Evolutionary conservation across 78 protist species (phyloP).

Genomic region (Creolimax fragrantissima): DNA sequence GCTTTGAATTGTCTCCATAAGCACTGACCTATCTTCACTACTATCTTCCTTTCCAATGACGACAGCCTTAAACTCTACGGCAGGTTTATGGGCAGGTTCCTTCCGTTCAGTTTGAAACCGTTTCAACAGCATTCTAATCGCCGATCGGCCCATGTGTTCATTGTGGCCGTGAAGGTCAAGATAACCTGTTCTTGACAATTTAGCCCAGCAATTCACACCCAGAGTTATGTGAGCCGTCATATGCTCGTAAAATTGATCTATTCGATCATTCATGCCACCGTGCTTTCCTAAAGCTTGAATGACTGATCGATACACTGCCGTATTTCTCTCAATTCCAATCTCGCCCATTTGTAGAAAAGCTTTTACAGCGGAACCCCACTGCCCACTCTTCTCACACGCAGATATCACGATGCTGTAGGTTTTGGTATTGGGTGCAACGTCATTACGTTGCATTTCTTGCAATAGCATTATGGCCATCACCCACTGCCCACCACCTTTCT

Average conservation of each 20-base stretch:
- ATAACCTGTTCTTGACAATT: not conserved
- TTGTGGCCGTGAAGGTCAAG: not conserved
- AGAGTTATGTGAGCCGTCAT: not conserved
- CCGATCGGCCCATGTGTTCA: not conserved
- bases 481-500: too few species aligned
- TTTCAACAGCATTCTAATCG: not conserved
- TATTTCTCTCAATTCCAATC: not conserved
- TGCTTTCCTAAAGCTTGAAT: not conserved
- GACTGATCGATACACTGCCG: not conserved
- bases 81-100: too few species aligned
- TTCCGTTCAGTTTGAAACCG: not conserved
- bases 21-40: too few species aligned
- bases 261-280: not conserved
- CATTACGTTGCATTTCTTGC: not conserved
- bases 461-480: not conserved
- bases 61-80: too few species aligned
- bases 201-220: not conserved
- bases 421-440: not conserved
- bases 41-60: too few species aligned
- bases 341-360: not conserved
- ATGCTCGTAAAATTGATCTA: not conserved
- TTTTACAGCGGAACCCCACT: not conserved
- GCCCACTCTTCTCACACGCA: not conserved
- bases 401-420: not conserved
- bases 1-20: too few species aligned